Conservation (phyloP, 768 basidiomycete species). For the Lactifluus subvellereus region DNA sequence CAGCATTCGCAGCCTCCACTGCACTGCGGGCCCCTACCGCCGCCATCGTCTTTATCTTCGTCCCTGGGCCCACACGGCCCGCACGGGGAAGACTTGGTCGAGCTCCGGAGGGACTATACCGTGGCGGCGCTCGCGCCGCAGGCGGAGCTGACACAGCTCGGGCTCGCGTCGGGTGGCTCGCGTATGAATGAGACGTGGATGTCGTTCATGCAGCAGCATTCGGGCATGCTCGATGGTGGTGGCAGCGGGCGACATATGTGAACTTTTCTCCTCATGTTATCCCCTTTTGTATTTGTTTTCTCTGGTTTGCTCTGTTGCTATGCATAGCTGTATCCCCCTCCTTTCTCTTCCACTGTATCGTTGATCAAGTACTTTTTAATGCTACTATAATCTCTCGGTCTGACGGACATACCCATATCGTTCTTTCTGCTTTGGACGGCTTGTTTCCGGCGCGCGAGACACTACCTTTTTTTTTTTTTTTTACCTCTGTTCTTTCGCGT, state of each 20-base stretch:
- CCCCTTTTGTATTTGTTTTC: background rate
- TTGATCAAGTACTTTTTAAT: background rate
- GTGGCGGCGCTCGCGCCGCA: slow-evolving; percentile 24
- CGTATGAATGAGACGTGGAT: slow-evolving; percentile 54
- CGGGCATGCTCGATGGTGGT: slow-evolving; percentile 37
- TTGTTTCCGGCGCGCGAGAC: background rate
- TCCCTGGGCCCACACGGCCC: background rate
- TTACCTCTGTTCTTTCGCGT: background rate
- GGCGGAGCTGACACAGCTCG: slow-evolving; percentile 51
- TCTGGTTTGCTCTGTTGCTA: background rate
- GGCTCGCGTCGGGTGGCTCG: slow-evolving; percentile 47
- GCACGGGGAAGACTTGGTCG: slow-evolving; percentile 1
- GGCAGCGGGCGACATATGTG: background rate
- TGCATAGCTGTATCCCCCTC: background rate
- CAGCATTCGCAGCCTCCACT: background rate
- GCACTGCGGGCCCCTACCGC: background rate
- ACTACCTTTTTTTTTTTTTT: background rate
- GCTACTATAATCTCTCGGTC: too few species aligned
- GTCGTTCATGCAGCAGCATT: slow-evolving; percentile 57
- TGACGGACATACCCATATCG: background rate
- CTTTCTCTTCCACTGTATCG: background rate
- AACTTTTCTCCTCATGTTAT: background rate
- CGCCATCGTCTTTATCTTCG: background rate
- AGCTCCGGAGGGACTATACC: background rate
- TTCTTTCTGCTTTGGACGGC: background rate